A percentile compares a stretch with the other conserved stretches of the same genome.
Conservation (phyloP, 2,329 filamentous ascomycete genomes). For the Neophaeococcomyces aloes region DNA sequence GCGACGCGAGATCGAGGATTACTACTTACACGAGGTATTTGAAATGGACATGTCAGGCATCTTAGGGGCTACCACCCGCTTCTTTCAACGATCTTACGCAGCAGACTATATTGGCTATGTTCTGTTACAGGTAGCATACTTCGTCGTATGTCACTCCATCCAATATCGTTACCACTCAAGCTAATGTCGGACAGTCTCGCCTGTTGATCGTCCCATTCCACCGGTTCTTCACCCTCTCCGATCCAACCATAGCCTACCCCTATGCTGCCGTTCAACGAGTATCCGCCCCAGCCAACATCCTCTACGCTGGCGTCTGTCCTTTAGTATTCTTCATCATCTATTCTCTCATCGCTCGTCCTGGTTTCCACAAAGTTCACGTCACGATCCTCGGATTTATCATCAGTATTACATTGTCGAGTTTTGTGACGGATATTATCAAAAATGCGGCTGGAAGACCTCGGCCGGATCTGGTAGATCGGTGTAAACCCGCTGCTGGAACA, state of each 20-base stretch:
- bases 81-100: constrained; percentile 64
- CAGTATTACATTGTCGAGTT: constrained; percentile 62
- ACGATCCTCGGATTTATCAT: constrained; percentile 72
- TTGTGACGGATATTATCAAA: constrained; percentile 86
- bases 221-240: constrained; percentile 83
- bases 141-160: constrained; percentile 24
- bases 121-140: constrained; percentile 57
- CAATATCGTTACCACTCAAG: not conserved
- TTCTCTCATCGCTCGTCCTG: constrained; percentile 52
- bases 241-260: constrained; percentile 74
- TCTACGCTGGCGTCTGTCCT: constrained; percentile 67
- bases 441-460: constrained; percentile 74
- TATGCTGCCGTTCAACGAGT: constrained; percentile 78
- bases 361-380: constrained; percentile 71
- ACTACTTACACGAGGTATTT: not conserved
- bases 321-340: constrained; percentile 55
- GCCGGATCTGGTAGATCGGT: constrained; percentile 80
- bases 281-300: constrained; percentile 58
- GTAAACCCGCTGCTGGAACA: constrained; percentile 56
- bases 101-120: constrained; percentile 76
- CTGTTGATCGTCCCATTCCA: constrained; percentile 75
- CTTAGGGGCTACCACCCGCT: constrained; percentile 39
- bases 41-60: constrained; percentile 25
- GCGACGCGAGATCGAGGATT: not conserved
- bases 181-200: constrained; percentile 47